Conservation (phyloP, 805 yeast genomes). For the Ogataea saltuana region DNA sequence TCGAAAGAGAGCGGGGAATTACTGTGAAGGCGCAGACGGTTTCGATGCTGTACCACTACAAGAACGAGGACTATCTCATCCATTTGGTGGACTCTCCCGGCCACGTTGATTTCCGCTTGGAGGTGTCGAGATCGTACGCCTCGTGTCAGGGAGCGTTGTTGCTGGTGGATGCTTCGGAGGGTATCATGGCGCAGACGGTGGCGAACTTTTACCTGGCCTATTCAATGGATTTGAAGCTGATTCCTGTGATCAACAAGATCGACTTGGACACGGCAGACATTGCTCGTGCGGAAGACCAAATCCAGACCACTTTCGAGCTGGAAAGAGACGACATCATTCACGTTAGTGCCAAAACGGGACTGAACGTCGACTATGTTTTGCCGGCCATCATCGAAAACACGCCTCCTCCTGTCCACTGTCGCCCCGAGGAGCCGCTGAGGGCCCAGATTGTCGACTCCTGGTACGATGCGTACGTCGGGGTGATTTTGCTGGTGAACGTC, state of each 20-base stretch:
- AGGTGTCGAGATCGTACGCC: constrained; percentile 91
- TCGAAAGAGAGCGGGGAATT: constrained; percentile 93
- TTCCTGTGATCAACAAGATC: constrained; percentile 90
- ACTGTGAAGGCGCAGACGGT: constrained; percentile 98
- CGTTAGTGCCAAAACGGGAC: constrained; percentile 91
- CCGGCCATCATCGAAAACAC: constrained; percentile 81
- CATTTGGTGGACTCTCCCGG: constrained; percentile 98
- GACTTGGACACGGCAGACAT: constrained; percentile 89
- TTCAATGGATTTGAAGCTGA: constrained; percentile 73
- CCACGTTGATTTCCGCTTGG: constrained; percentile 93
- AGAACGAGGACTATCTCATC: constrained; percentile 72
- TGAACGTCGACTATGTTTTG: constrained; percentile 72
- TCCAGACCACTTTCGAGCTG: constrained; percentile 81
- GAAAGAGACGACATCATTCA: constrained; percentile 72
- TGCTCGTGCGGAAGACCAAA: constrained; percentile 76
- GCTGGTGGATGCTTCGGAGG: constrained; percentile 92
- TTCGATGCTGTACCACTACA: constrained; percentile 77
- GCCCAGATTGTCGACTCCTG: constrained; percentile 94
- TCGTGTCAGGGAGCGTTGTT: constrained; percentile 93
- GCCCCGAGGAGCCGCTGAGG: constrained; percentile 51
- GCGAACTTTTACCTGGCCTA: constrained; percentile 92
- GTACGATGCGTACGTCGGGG: constrained; percentile 94
- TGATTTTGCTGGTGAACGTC: constrained; percentile 77
- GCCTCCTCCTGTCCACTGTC: constrained; percentile 57
- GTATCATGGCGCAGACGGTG: constrained; percentile 98